These are phyloP conservation scores for Leccinum subgranulosum DNA, from an alignment of 768 basidiomycete genomes.

Conservation along the genomic window DNA sequence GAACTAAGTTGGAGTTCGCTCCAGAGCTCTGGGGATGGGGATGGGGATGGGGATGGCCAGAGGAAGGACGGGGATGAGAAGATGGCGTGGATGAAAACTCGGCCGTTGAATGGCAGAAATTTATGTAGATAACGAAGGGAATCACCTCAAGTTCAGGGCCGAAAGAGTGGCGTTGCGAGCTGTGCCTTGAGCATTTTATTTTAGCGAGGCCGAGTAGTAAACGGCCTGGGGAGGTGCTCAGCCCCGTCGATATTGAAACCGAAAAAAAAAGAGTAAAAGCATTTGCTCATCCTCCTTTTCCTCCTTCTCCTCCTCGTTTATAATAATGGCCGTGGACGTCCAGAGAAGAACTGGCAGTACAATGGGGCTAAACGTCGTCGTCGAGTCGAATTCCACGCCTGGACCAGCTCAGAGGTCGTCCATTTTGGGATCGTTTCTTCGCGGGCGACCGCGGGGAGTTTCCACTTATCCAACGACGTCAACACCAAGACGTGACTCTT, in stretches of 20 bases:
- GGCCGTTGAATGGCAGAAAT: not conserved
- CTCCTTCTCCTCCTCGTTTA: not conserved
- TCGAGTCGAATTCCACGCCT: conserved; percentile 26
- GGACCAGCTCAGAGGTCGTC: conserved; percentile 42
- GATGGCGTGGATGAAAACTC: not conserved
- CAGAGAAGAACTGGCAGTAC: not conserved
- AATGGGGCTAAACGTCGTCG: conserved; percentile 12
- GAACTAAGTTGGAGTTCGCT: not conserved
- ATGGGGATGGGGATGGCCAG: too few species aligned
- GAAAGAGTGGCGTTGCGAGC: conserved; percentile 8
- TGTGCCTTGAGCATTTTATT: conserved; percentile 9
- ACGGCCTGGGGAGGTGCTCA: not conserved
- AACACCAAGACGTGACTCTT: conserved; percentile 25
- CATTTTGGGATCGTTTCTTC: conserved; percentile 71
- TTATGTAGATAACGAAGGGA: not conserved
- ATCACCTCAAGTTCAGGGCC: not conserved
- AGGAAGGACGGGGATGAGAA: not conserved
- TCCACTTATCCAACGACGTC: conserved; percentile 44
- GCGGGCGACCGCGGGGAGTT: conserved; percentile 56
- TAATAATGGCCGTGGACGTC: not conserved
- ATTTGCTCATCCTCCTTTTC: not conserved
- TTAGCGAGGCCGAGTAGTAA: not conserved
- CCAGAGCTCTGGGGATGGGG: not conserved
- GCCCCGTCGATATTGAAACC: conserved; percentile 18
- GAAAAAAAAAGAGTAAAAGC: conserved; percentile 1